Evolutionary conservation across 2,329 filamentous ascomycete species (phyloP).

Genomic region (Colletotrichum zoysiae): DNA sequence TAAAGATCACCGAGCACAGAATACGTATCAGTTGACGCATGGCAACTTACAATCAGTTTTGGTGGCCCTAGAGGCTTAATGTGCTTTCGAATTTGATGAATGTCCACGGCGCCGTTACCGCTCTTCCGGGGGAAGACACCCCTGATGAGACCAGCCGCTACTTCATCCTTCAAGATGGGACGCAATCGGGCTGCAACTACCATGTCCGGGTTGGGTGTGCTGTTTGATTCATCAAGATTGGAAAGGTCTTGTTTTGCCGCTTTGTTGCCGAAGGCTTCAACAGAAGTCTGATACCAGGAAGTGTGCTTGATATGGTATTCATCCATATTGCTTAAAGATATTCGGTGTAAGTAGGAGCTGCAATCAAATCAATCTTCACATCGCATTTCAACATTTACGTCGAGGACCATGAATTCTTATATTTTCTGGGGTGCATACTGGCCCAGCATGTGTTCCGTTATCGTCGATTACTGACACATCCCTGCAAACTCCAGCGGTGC

Average conservation of each 20-base stretch:
- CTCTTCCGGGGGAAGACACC: slow-evolving; percentile 46
- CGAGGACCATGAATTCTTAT: background rate
- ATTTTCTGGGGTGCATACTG: background rate
- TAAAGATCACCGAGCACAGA: background rate
- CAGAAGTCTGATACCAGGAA: slow-evolving; percentile 27
- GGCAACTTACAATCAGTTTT: slow-evolving; percentile 47
- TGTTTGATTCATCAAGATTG: background rate
- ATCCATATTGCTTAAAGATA: slow-evolving; percentile 4
- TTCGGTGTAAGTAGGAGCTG: background rate
- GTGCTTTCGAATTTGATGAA: slow-evolving; percentile 54
- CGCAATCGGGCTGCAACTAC: slow-evolving; percentile 54
- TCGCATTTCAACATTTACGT: too few relatives aligned
- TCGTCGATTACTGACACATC: background rate
- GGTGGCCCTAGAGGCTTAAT: slow-evolving; percentile 48
- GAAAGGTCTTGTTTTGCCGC: slow-evolving; percentile 10
- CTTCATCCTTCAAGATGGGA: slow-evolving; percentile 53
- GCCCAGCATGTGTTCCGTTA: background rate
- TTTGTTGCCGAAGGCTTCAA: slow-evolving; percentile 21
- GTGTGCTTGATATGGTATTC: slow-evolving; percentile 30
- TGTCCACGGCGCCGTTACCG: slow-evolving; percentile 48
- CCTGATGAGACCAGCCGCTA: slow-evolving; percentile 47
- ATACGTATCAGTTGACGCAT: background rate
- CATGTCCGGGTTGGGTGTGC: slow-evolving; percentile 46
- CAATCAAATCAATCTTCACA: background rate
- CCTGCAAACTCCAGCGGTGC: background rate